A percentile compares a stretch with the other conserved stretches of the same genome.
These are phyloP conservation scores for Debaryomyces fabryi DNA, from an alignment of 1,139 yeast genomes.

Conservation along the genomic window DNA sequence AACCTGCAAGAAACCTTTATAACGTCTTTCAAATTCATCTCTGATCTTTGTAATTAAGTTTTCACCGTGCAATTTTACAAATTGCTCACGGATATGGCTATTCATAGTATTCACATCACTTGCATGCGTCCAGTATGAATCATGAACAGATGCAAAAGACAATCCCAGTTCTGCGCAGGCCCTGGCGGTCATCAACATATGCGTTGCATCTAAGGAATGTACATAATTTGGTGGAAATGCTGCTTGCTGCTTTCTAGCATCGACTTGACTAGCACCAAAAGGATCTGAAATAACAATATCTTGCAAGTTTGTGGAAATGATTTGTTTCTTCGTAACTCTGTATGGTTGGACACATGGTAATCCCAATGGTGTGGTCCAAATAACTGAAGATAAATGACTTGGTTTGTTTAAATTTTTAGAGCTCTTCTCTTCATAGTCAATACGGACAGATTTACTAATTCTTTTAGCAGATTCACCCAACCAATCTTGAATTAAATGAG, in stretches of 20 bases:
- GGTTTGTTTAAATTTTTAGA: conserved; percentile 42
- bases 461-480: conserved; percentile 81
- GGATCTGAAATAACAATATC: conserved; percentile 84
- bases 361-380: conserved; percentile 97
- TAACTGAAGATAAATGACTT: conserved; percentile 80
- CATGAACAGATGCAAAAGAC: conserved; percentile 96
- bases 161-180: conserved; percentile 69
- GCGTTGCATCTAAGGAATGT: conserved; percentile 96
- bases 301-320: conserved; percentile 78
- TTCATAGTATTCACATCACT: conserved; percentile 78
- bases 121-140: conserved; percentile 98
- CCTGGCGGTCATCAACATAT: conserved; percentile 88
- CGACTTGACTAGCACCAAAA: conserved; percentile 77
- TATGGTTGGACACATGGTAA: conserved; percentile 96
- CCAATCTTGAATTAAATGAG: conserved; percentile 97
- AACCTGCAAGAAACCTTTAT: conserved; percentile 68
- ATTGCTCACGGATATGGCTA: conserved; percentile 71
- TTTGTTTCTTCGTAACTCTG: conserved; percentile 64
- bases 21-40: conserved; percentile 80
- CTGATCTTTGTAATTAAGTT: conserved; percentile 71
- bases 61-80: conserved; percentile 73
- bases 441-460: conserved; percentile 75
- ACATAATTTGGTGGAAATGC: conserved; percentile 97
- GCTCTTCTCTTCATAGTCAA: conserved; percentile 50
- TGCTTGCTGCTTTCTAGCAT: conserved; percentile 83